Evolutionary conservation across 345 rosid species (phyloP).

Genomic region (Syzygium jambos): DNA sequence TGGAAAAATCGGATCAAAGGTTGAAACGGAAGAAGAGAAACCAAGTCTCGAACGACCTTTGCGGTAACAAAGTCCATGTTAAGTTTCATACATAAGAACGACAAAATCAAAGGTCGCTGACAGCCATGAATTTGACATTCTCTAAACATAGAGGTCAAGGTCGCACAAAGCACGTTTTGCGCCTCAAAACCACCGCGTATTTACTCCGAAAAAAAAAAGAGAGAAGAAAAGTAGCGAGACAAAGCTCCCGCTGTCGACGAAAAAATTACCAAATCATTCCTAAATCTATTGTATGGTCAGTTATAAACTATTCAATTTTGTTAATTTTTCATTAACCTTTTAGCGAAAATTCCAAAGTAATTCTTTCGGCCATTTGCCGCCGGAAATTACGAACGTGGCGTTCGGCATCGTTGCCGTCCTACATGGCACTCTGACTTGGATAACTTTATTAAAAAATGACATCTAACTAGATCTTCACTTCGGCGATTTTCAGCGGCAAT

Average conservation of each 20-base stretch:
- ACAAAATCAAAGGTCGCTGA: background rate
- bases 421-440: accelerated
- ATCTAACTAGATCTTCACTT: background rate
- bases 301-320: background rate
- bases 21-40: background rate
- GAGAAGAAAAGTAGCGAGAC: background rate
- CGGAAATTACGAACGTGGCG: background rate
- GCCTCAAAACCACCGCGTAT: background rate
- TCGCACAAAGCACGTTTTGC: background rate
- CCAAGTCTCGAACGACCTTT: background rate
- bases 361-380: accelerated
- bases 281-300: background rate
- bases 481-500: accelerated
- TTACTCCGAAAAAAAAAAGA: background rate
- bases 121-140: background rate
- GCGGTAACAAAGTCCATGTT: background rate
- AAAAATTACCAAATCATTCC: background rate
- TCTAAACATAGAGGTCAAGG: background rate
- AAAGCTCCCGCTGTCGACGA: background rate
- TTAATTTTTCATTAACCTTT: background rate
- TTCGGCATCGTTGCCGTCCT: accelerated
- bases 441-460: background rate
- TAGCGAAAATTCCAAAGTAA: background rate
- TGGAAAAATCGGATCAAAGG: background rate
- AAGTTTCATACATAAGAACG: background rate